Base-by-base conservation (phyloP, 2,329 filamentous ascomycete genomes). In the Aspergillus udagawae region DNA sequence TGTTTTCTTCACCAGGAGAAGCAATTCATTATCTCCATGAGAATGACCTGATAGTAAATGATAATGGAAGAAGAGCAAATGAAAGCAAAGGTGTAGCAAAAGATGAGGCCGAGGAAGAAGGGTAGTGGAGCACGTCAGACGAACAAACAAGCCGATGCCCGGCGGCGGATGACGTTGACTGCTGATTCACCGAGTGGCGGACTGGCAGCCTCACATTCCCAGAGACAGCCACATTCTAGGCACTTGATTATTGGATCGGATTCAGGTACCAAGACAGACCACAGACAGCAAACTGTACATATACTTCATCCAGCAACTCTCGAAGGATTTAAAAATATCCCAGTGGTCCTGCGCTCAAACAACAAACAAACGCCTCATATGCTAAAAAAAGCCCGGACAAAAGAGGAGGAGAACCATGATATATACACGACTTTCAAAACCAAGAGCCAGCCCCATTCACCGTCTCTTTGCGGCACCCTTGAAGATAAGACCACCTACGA, bases 401-500 rank as follows among this genome's bases (percentile, higher is more conserved):
- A 21, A 17, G 44, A 23, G 21, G 3, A 23, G 10, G 42, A 49
- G 27, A 49, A 23, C 4, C 44, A 23, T 47, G 20, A 47, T 47
- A 47, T 47, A 47, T 47, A 47, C 44, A 47, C 44, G 14, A 38
- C 14, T 5, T 32, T 32, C 32, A 29, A 20, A 35, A 35, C 12
- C 12, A 35, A 50, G 17, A 29, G n/a, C 20, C 21, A 17, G 2
- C 2, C 14, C 23, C 1, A 4, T 7, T 47, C 44, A 82, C 62
- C 77, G 86, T 76, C 85, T 85, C 63, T 86, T 83, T 59, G 88
- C 12, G 5, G 44, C 76, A 61, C 91, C 90, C 75, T 86, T 88
- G 72, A 97, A 83, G 62, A 99, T 74, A 69, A 97, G 85, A 14
- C 91, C 92, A 35, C 93, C 94, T 17, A 97, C 86, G 17, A 97